Conservation (phyloP, 2,329 filamentous ascomycete species). For the Venturia oleaginea region DNA sequence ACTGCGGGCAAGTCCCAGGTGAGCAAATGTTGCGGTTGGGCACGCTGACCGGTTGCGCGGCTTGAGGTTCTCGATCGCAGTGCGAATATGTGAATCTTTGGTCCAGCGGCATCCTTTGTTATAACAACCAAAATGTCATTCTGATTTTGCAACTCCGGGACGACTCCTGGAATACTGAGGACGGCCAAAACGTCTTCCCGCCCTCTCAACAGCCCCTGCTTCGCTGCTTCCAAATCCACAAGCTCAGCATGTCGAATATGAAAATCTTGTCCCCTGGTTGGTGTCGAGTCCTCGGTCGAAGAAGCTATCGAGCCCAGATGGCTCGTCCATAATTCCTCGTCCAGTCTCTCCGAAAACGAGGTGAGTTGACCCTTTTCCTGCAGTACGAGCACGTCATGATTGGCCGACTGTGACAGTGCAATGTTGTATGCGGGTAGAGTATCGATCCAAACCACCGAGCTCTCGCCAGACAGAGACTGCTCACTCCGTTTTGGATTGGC, state of each 20-base stretch:
- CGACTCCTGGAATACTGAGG: conserved; percentile 23
- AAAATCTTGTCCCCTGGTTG: not conserved
- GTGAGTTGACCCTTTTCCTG: conserved; percentile 52
- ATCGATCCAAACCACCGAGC: conserved; percentile 24
- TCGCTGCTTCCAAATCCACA: conserved; percentile 31
- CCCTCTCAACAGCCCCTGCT: conserved; percentile 34
- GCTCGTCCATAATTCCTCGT: conserved; percentile 25
- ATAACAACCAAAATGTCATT: conserved; percentile 24
- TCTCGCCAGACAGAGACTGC: conserved; percentile 19
- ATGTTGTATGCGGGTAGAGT: conserved; percentile 22
- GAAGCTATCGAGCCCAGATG: conserved; percentile 18
- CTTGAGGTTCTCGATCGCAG: conserved; percentile 24
- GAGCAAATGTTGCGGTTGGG: conserved; percentile 25
- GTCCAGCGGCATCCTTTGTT: conserved; percentile 16
- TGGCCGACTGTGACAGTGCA: conserved; percentile 17
- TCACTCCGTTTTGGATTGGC: conserved; percentile 18
- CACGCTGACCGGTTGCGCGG: conserved; percentile 20
- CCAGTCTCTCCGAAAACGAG: conserved; percentile 49
- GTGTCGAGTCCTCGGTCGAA: not conserved
- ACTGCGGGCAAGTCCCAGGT: conserved; percentile 22
- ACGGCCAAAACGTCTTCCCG: conserved; percentile 35
- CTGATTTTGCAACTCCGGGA: conserved; percentile 18
- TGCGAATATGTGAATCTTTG: conserved; percentile 22
- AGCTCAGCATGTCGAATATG: conserved; percentile 19
- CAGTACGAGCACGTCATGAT: conserved; percentile 46